These are phyloP conservation scores for Fraxinus velutina DNA, from an alignment of 305 asterid genomes.

Conservation along the genomic window DNA sequence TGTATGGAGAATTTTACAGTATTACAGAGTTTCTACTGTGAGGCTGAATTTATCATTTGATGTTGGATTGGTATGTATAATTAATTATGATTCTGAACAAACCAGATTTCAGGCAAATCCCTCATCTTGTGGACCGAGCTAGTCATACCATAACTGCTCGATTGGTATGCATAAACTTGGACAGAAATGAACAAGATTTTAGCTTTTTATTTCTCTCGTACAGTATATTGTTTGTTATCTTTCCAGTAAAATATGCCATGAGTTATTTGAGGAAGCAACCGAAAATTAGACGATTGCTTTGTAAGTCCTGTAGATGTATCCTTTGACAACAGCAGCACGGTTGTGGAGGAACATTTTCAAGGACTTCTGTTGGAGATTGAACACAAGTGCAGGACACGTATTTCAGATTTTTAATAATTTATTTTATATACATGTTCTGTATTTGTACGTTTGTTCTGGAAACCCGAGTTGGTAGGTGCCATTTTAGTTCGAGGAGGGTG, in stretches of 20 bases:
- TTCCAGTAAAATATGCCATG: background rate
- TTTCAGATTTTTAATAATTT: background rate
- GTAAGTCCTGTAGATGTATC: background rate
- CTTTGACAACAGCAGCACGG: background rate
- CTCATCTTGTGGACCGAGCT: background rate
- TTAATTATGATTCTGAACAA: background rate
- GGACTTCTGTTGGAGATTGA: background rate
- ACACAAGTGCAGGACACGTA: background rate
- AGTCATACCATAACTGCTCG: background rate
- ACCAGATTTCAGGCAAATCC: background rate
- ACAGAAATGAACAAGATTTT: background rate
- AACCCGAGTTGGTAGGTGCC: background rate
- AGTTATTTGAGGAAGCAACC: background rate
- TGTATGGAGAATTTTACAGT: background rate
- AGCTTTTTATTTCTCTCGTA: background rate
- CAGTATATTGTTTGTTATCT: background rate
- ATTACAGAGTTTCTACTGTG: background rate
- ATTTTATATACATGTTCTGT: background rate
- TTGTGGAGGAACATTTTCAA: background rate
- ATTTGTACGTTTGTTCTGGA: background rate
- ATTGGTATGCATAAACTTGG: background rate
- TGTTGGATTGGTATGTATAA: background rate
- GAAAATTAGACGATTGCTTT: background rate
- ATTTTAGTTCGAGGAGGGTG: background rate
- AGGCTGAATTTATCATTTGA: background rate